phyloP scores from a whole-genome alignment of 345 rosid genomes.

The Citrus mangshanensis region DNA sequence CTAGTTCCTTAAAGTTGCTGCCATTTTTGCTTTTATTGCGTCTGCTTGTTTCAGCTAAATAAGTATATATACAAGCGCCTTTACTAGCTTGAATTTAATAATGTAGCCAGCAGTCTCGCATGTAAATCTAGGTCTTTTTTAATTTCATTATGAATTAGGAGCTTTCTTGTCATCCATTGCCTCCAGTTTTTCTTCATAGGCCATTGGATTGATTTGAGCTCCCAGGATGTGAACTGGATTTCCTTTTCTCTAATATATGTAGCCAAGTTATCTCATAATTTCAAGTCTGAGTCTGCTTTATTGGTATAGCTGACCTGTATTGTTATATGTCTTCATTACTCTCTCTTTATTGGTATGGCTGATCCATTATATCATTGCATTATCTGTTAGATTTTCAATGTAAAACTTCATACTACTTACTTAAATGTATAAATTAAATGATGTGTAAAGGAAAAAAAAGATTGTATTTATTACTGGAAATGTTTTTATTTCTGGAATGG shows the following conservation, averaged over 20 bases:
- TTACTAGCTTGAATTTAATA: neutral
- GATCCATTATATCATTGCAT: no score
- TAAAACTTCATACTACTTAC: no score
- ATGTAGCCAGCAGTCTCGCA: neutral
- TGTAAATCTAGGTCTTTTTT: conserved; percentile 19
- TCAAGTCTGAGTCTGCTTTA: neutral
- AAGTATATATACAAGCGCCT: conserved; percentile 14
- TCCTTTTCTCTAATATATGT: neutral
- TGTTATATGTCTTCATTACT: no score
- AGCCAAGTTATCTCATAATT: neutral
- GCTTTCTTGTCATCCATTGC: conserved; percentile 18
- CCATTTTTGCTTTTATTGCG: conserved; percentile 30
- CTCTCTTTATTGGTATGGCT: neutral
- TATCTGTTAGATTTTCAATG: no score
- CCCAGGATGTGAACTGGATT: conserved; percentile 8
- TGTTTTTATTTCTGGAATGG: no score
- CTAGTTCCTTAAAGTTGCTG: conserved; percentile 25
- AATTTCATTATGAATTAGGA: neutral
- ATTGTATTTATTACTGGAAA: no score
- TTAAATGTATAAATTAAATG: no score
- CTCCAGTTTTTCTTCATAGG: conserved; percentile 17
- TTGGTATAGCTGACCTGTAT: neutral
- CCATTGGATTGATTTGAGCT: conserved; percentile 21
- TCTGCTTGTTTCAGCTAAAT: conserved; percentile 15
- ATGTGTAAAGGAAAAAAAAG: no score